Base-by-base conservation (phyloP, 2,329 filamentous ascomycete species). In the Phialophora expanda region DNA sequence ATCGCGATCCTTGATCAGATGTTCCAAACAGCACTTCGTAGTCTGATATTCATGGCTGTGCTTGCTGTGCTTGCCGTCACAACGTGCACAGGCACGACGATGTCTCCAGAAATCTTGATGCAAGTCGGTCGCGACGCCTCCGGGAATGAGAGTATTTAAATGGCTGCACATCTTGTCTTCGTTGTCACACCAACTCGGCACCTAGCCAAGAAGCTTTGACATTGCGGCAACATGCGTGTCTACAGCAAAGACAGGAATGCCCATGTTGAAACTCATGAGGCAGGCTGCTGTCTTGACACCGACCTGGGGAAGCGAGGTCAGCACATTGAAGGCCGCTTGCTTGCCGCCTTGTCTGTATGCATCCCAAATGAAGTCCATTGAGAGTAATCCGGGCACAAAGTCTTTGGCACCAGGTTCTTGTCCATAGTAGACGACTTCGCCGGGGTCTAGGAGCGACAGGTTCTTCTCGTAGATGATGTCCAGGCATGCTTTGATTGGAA, bases 201-300 rank as follows among this genome's bases (percentile, higher is more conserved):
- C 79, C 87, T 87, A 89, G 48, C 83, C 82, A 0, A 89, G 81
- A 82, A 86, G 89, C 66, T 84, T 84, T 71, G 81, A 84, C 22
- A 89, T 80, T 1, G 86, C 83, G 70, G 88, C 88, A 67, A 89
- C 86, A 74, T 89, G 87, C 1, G 87, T 89, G 70, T 89, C 87
- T 9, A 89, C 87, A 0, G 87, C 87, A 69, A 89, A 89, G 60
- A 82, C 83, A 0, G 87, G 86, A 0, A 86, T 81, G 67, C 86
- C 84, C 17, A 89, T 80, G 71, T 86, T 88, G 77, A 89, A 89
- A 2, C 88, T 80, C 9, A 87, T 77, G 6, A 89, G 86, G 69
- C 87, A 89, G 5, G 84, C 85, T 5, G 87, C 87, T 0, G 86
- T 89, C 73, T 89, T 89, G 28, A 84, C 82, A 0, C 86, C 87